phyloP scores from a whole-genome alignment of 1,284 basidiomycete species.

The Cryptococcus sp. region DNA sequence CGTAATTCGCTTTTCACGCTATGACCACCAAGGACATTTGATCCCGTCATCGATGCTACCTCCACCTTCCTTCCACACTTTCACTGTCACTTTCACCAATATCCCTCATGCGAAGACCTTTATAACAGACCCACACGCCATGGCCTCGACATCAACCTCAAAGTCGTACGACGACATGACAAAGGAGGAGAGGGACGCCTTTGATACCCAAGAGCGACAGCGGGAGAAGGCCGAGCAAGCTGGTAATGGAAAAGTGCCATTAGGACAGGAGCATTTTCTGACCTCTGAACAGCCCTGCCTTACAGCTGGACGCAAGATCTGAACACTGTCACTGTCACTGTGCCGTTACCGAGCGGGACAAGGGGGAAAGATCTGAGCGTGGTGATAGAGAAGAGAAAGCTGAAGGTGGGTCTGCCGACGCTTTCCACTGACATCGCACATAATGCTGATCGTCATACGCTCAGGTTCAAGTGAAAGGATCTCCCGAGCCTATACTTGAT shows the following conservation, averaged over 20 bases:
- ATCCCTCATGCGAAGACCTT: too few species aligned
- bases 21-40: conserved; percentile 8
- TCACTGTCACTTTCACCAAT: not conserved
- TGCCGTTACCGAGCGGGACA: conserved; percentile 86
- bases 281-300: conserved; percentile 66
- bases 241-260: conserved; percentile 58
- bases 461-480: conserved; percentile 76
- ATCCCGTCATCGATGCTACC: conserved; percentile 11
- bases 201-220: conserved; percentile 68
- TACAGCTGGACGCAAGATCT: conserved; percentile 93
- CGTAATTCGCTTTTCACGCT: not conserved
- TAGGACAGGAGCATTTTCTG: not conserved
- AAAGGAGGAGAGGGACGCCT: conserved; percentile 70
- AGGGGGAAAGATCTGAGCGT: conserved; percentile 75
- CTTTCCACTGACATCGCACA: not conserved
- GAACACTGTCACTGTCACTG: conserved; percentile 76
- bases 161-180: conserved; percentile 68
- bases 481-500: conserved; percentile 72
- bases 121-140: not conserved
- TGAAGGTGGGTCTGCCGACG: conserved; percentile 58
- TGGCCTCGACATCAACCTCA: conserved; percentile 9
- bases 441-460: not conserved
- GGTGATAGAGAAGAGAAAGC: conserved; percentile 74
- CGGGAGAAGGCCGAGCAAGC: conserved; percentile 80
- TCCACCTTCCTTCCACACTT: not conserved